A percentile compares a stretch with the other conserved stretches of the same genome.
phyloP scores from a whole-genome alignment of 805 yeast genomes.

The Debaryomyces maramus region DNA sequence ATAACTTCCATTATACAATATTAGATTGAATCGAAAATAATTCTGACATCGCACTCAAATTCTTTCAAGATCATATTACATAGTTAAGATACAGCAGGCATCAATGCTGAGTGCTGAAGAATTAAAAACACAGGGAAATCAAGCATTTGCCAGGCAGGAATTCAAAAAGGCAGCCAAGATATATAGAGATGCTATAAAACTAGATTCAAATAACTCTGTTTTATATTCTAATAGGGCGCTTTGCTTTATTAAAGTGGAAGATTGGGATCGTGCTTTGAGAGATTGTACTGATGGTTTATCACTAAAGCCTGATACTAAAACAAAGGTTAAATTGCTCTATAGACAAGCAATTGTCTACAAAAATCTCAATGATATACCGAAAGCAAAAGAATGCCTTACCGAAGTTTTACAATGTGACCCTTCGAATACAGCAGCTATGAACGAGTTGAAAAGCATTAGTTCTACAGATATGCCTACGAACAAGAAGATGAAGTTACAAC shows the following conservation, averaged over 20 bases:
- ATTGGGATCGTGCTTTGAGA: constrained; percentile 48
- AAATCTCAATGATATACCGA: constrained; percentile 20
- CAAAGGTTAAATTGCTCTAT: constrained; percentile 50
- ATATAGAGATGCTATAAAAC: constrained; percentile 56
- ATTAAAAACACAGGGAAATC: constrained; percentile 51
- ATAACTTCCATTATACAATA: no score
- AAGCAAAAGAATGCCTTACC: constrained; percentile 30
- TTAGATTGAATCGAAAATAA: no score
- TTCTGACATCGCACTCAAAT: no score
- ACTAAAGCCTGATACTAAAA: constrained; percentile 26
- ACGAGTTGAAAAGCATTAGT: constrained; percentile 28
- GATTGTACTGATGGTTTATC: constrained; percentile 53
- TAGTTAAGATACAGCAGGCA: no score
- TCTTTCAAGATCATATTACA: constrained; percentile 1
- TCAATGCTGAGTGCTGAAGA: constrained; percentile 24
- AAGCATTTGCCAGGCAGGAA: constrained; percentile 45
- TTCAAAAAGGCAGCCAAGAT: constrained; percentile 51
- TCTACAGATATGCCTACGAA: neutral
- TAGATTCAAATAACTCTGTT: constrained; percentile 52
- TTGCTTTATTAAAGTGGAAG: constrained; percentile 53
- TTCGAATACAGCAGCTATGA: constrained; percentile 35
- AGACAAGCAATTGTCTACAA: constrained; percentile 47
- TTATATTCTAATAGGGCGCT: constrained; percentile 69
- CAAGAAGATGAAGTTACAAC: constrained; percentile 3
- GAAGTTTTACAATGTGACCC: constrained; percentile 45